phyloP scores from a whole-genome alignment of 2,329 filamentous ascomycete genomes.

The Scytalidium sp. region DNA sequence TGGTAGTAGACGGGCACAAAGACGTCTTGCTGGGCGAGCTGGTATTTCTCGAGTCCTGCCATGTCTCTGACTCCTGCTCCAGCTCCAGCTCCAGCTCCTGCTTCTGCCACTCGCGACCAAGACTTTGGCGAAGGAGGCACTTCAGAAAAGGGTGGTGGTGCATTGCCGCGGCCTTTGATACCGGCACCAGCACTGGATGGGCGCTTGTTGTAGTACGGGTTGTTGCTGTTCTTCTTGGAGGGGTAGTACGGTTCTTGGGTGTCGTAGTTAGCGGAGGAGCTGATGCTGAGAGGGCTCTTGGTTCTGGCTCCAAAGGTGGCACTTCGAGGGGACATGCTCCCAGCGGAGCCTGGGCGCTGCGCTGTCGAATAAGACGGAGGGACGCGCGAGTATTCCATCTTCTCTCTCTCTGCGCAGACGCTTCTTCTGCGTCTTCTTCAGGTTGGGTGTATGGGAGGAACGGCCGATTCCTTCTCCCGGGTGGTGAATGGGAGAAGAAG shows the following conservation, averaged over 20 bases:
- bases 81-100: no score
- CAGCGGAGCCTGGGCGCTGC: constrained; percentile 13
- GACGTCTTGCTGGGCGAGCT: not conserved
- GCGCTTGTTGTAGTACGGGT: no score
- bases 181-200: no score
- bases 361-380: not conserved
- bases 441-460: not conserved
- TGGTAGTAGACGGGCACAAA: not conserved
- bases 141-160: no score
- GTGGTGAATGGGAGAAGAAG: no score
- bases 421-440: not conserved
- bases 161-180: no score
- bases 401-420: not conserved
- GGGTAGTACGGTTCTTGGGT: constrained; percentile 8
- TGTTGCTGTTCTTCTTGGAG: no score
- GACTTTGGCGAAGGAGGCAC: no score
- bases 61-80: no score
- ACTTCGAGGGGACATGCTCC: constrained; percentile 11
- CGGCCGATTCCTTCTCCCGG: no score
- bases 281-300: constrained; percentile 24
- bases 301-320: constrained; percentile 22
- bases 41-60: no score
- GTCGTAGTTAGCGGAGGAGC: constrained; percentile 16
- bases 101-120: no score
- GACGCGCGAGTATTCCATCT: not conserved